Evolutionary conservation across 345 rosid genomes (phyloP), one percentile per base, ranked within the genome.

Genomic region (Triadica sebifera): DNA sequence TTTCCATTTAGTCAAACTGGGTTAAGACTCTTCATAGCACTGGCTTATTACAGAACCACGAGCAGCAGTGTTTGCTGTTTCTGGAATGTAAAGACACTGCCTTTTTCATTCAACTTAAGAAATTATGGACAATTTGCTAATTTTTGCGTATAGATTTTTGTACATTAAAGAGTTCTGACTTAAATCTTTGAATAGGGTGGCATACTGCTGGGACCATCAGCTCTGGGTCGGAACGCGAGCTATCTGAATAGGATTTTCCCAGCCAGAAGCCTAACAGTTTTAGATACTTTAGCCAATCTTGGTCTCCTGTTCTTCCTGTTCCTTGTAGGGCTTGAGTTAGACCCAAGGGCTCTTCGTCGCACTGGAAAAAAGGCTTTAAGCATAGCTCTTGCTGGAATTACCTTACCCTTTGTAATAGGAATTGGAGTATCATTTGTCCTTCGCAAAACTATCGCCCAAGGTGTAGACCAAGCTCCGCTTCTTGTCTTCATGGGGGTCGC

Each of bases 401-500:
- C 74, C 77, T 72, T 90, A 17, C 94, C 94, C 0, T 93, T 90
- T 74, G 62, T 67, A 0, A 37, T 93, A 50, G 96, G 96, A 49
- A 77, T 90, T 2, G 96, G 93, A 47, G 79, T 90, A 16, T 88
- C 97, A 16, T 84, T 74, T 49, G 84, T 80, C 50, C 89, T 90
- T 70, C 81, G 80, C 5, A 76, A 70, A 29, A 78, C 87, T 2
- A 79, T 88, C 45, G 77, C 87, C 19, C 68, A 81, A 58, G 87
- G 84, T 4, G 87, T 80, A 6, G 51, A 63, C 37, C 50, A 69
- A 59, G 76, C 87, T 65, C 84, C 97, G 19, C 88, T 90, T 71
- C 88, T 90, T 67, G 87, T 90, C 3, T 92, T 89, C 88, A 92
- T 92, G 94, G 96, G 97, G 17, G 97, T 92, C 16, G 89, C 97